Conservation (phyloP, 2,329 filamentous ascomycete genomes). For the Neofusicoccum cordaticola region DNA sequence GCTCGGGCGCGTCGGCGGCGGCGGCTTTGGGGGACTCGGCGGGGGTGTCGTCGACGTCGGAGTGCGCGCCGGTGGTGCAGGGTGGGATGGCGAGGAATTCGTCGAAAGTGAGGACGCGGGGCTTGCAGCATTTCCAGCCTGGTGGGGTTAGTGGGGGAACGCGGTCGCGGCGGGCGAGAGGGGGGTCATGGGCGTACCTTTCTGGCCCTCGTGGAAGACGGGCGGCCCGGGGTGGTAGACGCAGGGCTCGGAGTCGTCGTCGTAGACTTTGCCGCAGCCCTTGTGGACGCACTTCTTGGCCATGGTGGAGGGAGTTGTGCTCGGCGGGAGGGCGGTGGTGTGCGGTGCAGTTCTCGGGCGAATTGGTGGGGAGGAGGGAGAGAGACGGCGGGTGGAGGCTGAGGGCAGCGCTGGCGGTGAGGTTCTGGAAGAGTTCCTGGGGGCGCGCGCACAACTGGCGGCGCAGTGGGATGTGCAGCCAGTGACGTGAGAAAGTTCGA, state of each 20-base stretch:
- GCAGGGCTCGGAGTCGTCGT: conserved; percentile 73
- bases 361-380: background rate
- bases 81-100: conserved; percentile 92
- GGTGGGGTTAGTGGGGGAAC: conserved; percentile 15
- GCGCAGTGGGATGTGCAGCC: background rate
- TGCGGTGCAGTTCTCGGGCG: background rate
- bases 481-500: conserved; percentile 14
- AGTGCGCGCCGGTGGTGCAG: conserved; percentile 91
- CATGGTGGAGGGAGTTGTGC: conserved; percentile 45
- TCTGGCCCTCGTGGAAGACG: conserved; percentile 93
- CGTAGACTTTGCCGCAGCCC: conserved; percentile 86
- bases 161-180: background rate
- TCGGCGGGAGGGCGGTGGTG: background rate
- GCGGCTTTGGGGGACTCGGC: conserved; percentile 44
- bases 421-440: background rate
- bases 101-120: conserved; percentile 93
- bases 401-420: background rate
- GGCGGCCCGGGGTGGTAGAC: conserved; percentile 91
- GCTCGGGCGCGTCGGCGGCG: conserved; percentile 23
- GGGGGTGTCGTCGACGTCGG: conserved; percentile 74
- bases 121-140: conserved; percentile 99
- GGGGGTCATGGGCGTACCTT: conserved; percentile 61
- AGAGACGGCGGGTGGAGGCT: background rate
- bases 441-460: background rate
- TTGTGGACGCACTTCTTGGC: conserved; percentile 91